These are phyloP conservation scores for Trichomonascaceae sp. DNA, from an alignment of 1,139 yeast genomes.

Conservation along the genomic window DNA sequence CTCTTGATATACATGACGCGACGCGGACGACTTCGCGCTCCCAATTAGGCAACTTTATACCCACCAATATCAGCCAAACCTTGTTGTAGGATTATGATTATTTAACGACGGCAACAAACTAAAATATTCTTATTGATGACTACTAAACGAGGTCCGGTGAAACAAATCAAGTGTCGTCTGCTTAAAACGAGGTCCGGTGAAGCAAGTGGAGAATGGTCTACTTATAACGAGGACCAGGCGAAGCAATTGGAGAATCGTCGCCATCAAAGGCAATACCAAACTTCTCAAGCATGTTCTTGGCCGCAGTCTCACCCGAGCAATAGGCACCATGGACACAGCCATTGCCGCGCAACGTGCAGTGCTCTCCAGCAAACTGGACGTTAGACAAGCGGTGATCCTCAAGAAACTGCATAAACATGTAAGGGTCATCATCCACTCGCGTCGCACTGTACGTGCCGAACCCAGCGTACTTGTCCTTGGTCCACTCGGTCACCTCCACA, in stretches of 20 bases:
- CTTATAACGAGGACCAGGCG: too few relatives aligned
- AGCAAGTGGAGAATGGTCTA: too few relatives aligned
- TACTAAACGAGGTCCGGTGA: too few relatives aligned
- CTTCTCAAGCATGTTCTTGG: slow-evolving; percentile 11
- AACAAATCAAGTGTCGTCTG: too few relatives aligned
- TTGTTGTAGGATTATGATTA: too few relatives aligned
- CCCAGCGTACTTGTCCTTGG: slow-evolving; percentile 51
- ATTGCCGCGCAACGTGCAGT: slow-evolving; percentile 59
- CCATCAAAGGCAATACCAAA: slow-evolving; percentile 11
- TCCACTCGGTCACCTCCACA: slow-evolving; percentile 45
- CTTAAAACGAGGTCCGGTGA: too few relatives aligned
- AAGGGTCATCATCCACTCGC: slow-evolving; percentile 54
- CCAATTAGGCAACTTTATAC: too few relatives aligned
- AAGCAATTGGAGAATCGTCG: slow-evolving; percentile 9
- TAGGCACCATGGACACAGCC: slow-evolving; percentile 90
- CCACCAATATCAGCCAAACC: too few relatives aligned
- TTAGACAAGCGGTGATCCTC: slow-evolving; percentile 40
- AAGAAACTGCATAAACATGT: slow-evolving; percentile 41
- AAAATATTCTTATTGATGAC: too few relatives aligned
- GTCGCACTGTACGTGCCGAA: slow-evolving; percentile 60
- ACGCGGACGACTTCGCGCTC: too few relatives aligned
- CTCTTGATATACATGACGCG: slow-evolving; percentile 3
- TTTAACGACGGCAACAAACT: too few relatives aligned
- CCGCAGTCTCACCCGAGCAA: slow-evolving; percentile 40
- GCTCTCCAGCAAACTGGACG: slow-evolving; percentile 67